These are phyloP conservation scores for Luvunga scandens DNA, from an alignment of 345 rosid genomes.

Conservation along the genomic window DNA sequence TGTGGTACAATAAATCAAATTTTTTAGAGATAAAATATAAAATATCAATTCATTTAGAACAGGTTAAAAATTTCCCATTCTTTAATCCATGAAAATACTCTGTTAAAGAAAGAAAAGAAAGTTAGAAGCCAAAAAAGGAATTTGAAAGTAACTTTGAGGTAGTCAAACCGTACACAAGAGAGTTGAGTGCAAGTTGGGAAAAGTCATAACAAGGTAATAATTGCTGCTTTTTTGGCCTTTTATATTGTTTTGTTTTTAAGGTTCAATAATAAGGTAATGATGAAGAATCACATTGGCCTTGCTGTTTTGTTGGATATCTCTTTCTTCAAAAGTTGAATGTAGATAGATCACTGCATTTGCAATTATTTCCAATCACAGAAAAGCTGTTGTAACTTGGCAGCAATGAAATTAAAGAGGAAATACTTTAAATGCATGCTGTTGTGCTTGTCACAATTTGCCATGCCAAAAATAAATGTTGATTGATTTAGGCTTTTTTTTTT, in stretches of 20 bases:
- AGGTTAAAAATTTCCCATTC: too few relatives aligned
- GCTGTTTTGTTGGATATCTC: not conserved
- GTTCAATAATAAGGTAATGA: slow-evolving; percentile 30
- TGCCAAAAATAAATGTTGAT: not conserved
- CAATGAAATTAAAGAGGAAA: not conserved
- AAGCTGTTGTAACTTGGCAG: not conserved
- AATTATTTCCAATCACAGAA: not conserved
- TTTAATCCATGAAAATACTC: too few relatives aligned
- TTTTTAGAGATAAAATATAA: too few relatives aligned
- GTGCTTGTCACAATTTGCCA: not conserved
- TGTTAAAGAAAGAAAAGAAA: too few relatives aligned
- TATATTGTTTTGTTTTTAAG: not conserved
- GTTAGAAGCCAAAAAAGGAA: not conserved
- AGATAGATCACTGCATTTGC: not conserved
- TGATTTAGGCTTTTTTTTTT: too few relatives aligned
- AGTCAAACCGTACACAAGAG: not conserved
- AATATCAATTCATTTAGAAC: too few relatives aligned
- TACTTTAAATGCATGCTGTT: not conserved
- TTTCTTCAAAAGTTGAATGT: not conserved
- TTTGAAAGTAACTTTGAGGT: not conserved
- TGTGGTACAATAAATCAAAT: too few relatives aligned
- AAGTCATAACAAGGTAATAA: not conserved
- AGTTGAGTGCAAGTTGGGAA: not conserved
- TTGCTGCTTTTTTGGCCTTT: not conserved
- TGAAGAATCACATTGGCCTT: slow-evolving; percentile 7